Conservation (phyloP, 768 basidiomycete genomes). For the Pisolithus orientalis region DNA sequence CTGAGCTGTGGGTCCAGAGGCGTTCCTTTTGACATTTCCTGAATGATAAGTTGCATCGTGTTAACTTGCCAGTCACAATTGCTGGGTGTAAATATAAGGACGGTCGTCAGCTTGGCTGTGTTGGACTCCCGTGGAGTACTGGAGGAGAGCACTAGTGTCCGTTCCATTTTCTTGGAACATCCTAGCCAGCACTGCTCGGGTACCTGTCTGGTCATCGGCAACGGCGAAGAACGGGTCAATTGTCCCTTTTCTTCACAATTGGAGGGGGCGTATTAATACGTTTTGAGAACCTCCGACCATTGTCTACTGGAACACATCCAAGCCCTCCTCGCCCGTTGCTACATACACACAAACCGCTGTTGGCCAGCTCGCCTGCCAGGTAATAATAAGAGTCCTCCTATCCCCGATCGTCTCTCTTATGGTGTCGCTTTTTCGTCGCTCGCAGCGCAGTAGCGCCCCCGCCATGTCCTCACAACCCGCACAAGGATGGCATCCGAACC, state of each 20-base stretch:
- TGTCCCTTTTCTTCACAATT: neutral
- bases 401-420: conserved; percentile 8
- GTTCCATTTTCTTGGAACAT: too few species aligned
- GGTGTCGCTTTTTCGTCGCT: neutral
- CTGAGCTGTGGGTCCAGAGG: too few species aligned
- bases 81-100: too few species aligned
- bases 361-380: neutral
- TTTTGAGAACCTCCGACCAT: neutral
- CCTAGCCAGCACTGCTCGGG: neutral
- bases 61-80: too few species aligned
- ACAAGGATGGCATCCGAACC: conserved; percentile 29
- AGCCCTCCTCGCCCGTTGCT: neutral
- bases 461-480: conserved; percentile 18
- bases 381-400: neutral
- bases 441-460: neutral
- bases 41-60: neutral
- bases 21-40: neutral
- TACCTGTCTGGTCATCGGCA: neutral
- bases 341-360: neutral
- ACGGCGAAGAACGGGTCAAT: neutral
- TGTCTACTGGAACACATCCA: neutral
- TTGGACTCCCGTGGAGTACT: too few species aligned
- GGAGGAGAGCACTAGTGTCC: too few species aligned
- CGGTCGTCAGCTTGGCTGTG: too few species aligned
- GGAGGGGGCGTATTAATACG: too few species aligned